These are phyloP conservation scores for Mrakiaceae sp. DNA, from an alignment of 1,284 basidiomycete genomes.

Conservation along the genomic window DNA sequence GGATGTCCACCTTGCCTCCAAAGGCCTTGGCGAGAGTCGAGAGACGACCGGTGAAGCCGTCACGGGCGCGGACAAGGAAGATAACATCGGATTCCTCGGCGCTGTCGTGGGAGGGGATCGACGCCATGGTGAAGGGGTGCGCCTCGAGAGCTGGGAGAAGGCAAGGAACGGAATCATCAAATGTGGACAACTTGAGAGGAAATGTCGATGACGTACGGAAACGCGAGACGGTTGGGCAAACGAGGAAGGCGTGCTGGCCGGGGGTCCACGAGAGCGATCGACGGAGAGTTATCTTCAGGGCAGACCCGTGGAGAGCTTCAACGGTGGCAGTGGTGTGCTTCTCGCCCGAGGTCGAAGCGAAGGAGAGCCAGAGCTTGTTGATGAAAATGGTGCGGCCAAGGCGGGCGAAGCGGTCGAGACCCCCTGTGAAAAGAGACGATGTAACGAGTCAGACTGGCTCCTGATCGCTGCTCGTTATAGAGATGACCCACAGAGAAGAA, in stretches of 20 bases:
- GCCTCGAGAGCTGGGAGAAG: slow-evolving; percentile 25
- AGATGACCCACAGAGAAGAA: slow-evolving; percentile 23
- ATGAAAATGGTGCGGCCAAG: slow-evolving; percentile 41
- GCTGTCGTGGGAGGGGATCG: slow-evolving; percentile 20
- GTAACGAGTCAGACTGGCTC: too few species aligned
- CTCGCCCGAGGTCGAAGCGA: slow-evolving; percentile 27
- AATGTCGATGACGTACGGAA: slow-evolving; percentile 17
- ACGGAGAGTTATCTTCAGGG: slow-evolving; percentile 43
- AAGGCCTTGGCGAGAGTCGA: slow-evolving; percentile 13
- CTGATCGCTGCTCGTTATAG: too few species aligned
- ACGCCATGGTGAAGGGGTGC: slow-evolving; percentile 33
- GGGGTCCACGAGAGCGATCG: slow-evolving; percentile 44
- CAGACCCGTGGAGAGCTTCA: slow-evolving; percentile 39
- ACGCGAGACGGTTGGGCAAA: slow-evolving; percentile 27
- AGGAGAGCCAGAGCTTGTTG: slow-evolving; percentile 41
- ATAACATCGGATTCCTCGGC: slow-evolving; percentile 20
- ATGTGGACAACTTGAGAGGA: neutral
- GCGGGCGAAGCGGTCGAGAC: slow-evolving; percentile 50
- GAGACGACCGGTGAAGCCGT: slow-evolving; percentile 11
- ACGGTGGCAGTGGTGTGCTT: slow-evolving; percentile 18
- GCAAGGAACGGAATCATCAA: neutral
- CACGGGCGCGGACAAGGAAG: slow-evolving; percentile 27
- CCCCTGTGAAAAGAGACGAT: slow-evolving; percentile 23
- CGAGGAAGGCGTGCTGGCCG: slow-evolving; percentile 42
- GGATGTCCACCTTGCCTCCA: slow-evolving; percentile 19